Conservation (phyloP, 2,329 filamentous ascomycete genomes). For the Penicillium vulpinum region DNA sequence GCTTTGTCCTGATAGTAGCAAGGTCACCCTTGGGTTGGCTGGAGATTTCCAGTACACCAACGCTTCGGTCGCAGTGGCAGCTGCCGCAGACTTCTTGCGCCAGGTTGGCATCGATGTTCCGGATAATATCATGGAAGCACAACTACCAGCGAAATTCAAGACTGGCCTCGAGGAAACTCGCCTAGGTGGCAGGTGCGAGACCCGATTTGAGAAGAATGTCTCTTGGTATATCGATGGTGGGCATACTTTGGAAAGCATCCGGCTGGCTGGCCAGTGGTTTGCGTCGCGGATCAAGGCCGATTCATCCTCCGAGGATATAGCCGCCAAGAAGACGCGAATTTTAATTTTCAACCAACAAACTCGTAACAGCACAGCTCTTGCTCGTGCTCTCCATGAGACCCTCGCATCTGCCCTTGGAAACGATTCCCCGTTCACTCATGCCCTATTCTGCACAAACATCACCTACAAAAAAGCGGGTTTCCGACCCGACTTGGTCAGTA, state of each 20-base stretch:
- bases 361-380: slow-evolving; percentile 68
- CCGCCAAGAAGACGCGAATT: slow-evolving; percentile 51
- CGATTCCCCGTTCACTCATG: slow-evolving; percentile 63
- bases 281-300: slow-evolving; percentile 50
- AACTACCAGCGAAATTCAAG: slow-evolving; percentile 62
- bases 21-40: slow-evolving; percentile 58
- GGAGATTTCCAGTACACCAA: slow-evolving; percentile 65
- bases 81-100: slow-evolving; percentile 44
- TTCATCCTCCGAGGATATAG: slow-evolving; percentile 31
- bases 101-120: slow-evolving; percentile 39
- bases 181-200: slow-evolving; percentile 77
- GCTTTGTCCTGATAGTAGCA: slow-evolving; percentile 35
- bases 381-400: slow-evolving; percentile 62
- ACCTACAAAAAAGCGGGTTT: slow-evolving; percentile 63
- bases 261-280: slow-evolving; percentile 76
- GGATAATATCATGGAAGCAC: slow-evolving; percentile 38
- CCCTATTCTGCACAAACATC: slow-evolving; percentile 78
- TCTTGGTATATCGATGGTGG: slow-evolving; percentile 85
- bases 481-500: slow-evolving; percentile 62
- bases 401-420: slow-evolving; percentile 47
- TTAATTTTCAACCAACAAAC: slow-evolving; percentile 94
- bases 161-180: slow-evolving; percentile 66
- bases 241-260: slow-evolving; percentile 81
- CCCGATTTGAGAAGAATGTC: slow-evolving; percentile 57
- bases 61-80: slow-evolving; percentile 60